Evolutionary conservation across 2,329 filamentous ascomycete genomes (phyloP).

Genomic region (Scopulariopsis brevicaulis): DNA sequence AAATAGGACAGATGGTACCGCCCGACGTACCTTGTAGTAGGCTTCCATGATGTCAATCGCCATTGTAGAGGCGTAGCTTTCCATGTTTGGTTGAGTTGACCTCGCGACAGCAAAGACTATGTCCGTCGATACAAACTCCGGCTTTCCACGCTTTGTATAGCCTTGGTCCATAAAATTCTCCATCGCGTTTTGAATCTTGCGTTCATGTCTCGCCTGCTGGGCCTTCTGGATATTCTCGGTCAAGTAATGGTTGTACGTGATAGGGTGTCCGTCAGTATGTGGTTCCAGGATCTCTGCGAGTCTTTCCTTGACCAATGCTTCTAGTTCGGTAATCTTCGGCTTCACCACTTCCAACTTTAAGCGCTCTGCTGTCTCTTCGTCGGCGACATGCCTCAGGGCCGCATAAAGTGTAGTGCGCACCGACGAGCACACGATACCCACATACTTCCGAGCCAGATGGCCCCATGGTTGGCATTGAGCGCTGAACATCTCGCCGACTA

Average conservation of each 20-base stretch:
- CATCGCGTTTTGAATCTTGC: neutral
- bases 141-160: neutral
- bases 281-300: neutral
- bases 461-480: constrained; percentile 9
- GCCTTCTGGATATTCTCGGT: constrained; percentile 8
- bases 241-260: constrained; percentile 11
- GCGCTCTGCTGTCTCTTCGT: neutral
- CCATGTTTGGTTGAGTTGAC: constrained; percentile 18
- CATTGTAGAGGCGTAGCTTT: constrained; percentile 13
- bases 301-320: neutral
- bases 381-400: neutral
- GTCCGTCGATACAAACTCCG: neutral
- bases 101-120: constrained; percentile 7
- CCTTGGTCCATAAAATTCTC: neutral
- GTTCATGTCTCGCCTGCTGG: neutral
- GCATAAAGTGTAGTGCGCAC: neutral
- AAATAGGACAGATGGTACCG: neutral
- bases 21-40: constrained; percentile 25
- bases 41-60: constrained; percentile 24
- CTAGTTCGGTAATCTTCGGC: neutral
- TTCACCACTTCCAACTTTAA: neutral
- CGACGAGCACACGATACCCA: constrained; percentile 5
- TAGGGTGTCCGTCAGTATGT: constrained; percentile 6
- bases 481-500: constrained; percentile 9
- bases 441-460: constrained; percentile 6